A percentile compares a stretch with the other conserved stretches of the same genome.
Evolutionary conservation across 805 yeast genomes (phyloP).

Genomic region (Metschnikowia lachancei): DNA sequence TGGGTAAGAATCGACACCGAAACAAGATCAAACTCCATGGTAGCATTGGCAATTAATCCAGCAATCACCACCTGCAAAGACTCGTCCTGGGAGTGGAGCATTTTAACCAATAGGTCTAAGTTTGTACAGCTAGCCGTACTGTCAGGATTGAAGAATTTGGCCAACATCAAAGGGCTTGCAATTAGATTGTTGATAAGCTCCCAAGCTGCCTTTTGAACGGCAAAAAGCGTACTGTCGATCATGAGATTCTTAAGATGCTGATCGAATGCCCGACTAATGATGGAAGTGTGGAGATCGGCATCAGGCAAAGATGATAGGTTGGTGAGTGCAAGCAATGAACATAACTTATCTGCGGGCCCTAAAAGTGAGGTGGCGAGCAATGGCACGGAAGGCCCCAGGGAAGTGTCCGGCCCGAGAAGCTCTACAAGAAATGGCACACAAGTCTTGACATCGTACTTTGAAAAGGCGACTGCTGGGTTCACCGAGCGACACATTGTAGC

Average conservation of each 20-base stretch:
- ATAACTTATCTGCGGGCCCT: slow-evolving; percentile 46
- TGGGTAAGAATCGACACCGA: slow-evolving; percentile 23
- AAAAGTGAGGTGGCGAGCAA: slow-evolving; percentile 10
- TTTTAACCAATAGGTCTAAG: slow-evolving; percentile 29
- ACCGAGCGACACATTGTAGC: slow-evolving; percentile 45
- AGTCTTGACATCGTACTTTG: slow-evolving; percentile 39
- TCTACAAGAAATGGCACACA: slow-evolving; percentile 50
- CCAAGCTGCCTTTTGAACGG: slow-evolving; percentile 57
- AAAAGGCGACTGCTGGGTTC: slow-evolving; percentile 43
- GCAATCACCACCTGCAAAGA: slow-evolving; percentile 28
- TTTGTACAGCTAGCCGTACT: slow-evolving; percentile 36
- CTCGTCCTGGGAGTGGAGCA: slow-evolving; percentile 34
- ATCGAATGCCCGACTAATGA: slow-evolving; percentile 46
- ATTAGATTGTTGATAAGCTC: slow-evolving; percentile 65
- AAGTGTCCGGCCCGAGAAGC: slow-evolving; percentile 33
- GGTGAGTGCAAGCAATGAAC: slow-evolving; percentile 63
- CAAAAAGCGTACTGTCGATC: slow-evolving; percentile 34
- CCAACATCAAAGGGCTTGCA: slow-evolving; percentile 39
- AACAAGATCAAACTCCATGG: slow-evolving; percentile 39
- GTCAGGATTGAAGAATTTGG: slow-evolving; percentile 58
- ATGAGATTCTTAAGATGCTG: slow-evolving; percentile 44
- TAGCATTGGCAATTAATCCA: slow-evolving; percentile 41
- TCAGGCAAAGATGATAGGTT: slow-evolving; percentile 53
- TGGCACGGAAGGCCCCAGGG: background rate
- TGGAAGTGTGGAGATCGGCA: slow-evolving; percentile 38